These are phyloP conservation scores for Strobilomyces echinocephalus DNA, from an alignment of 768 basidiomycete genomes.

Conservation along the genomic window DNA sequence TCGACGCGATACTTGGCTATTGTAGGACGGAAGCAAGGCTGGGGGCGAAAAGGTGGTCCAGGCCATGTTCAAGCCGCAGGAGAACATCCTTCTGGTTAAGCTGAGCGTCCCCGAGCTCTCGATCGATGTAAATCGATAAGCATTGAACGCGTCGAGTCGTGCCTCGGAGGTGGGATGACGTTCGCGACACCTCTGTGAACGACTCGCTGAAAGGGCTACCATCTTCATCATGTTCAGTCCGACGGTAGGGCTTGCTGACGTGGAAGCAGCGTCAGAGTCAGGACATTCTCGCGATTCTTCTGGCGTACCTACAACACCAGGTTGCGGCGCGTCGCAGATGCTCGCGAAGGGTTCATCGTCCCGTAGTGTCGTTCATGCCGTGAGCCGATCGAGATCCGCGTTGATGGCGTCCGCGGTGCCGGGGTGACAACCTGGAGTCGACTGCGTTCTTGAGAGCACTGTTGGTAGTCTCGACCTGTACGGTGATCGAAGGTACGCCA, in stretches of 20 bases:
- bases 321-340: too few relatives aligned
- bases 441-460: too few relatives aligned
- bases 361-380: neutral
- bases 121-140: too few relatives aligned
- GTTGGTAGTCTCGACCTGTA: too few relatives aligned
- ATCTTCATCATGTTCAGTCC: neutral
- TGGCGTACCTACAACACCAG: too few relatives aligned
- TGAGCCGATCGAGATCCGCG: neutral
- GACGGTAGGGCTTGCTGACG: neutral
- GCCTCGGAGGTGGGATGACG: neutral
- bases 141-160: neutral
- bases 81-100: too few relatives aligned
- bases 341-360: neutral
- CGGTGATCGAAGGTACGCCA: too few relatives aligned
- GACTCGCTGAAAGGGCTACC: neutral
- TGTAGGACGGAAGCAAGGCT: too few relatives aligned
- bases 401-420: neutral
- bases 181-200: neutral
- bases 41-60: too few relatives aligned
- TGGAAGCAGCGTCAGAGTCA: neutral
- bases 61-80: too few relatives aligned
- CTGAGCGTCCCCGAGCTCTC: too few relatives aligned
- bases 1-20: neutral
- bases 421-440: neutral
- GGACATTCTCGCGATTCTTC: neutral